Conservation (phyloP, 2,329 filamentous ascomycete genomes). For the Curvularia spicifera region DNA sequence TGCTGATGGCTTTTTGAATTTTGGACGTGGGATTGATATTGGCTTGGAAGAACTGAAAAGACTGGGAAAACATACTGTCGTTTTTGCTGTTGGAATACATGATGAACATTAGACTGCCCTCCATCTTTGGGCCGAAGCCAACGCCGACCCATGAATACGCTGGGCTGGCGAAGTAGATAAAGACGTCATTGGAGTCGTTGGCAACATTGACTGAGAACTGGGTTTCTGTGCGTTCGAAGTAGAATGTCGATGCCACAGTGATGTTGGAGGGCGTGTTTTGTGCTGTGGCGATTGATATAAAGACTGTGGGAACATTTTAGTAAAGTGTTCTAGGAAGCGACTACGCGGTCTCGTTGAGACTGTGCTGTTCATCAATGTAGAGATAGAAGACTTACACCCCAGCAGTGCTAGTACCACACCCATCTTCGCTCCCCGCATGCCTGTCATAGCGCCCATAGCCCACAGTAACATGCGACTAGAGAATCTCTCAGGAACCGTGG, state of each 20-base stretch:
- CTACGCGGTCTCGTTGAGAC: not conserved
- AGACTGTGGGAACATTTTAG: conserved; percentile 21
- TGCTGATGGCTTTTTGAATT: not conserved
- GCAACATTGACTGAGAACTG: conserved; percentile 47
- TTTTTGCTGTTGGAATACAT: conserved; percentile 50
- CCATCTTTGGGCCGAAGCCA: conserved; percentile 54
- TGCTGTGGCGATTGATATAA: conserved; percentile 21
- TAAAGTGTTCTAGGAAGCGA: not conserved
- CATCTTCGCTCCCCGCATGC: conserved; percentile 2
- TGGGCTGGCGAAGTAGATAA: conserved; percentile 44
- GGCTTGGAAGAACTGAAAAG: not conserved
- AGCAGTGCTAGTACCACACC: conserved; percentile 21
- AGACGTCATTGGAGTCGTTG: conserved; percentile 44
- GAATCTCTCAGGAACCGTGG: not conserved
- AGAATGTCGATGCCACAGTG: conserved; percentile 43
- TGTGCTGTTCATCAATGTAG: not conserved
- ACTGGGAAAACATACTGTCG: conserved; percentile 35
- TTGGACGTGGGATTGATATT: not conserved
- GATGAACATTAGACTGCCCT: conserved; percentile 53
- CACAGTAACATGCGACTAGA: not conserved
- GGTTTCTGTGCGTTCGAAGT: conserved; percentile 39
- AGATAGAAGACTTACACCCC: conserved; percentile 14
- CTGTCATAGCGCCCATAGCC: conserved; percentile 5
- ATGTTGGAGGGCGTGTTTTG: conserved; percentile 21
- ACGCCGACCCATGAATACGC: conserved; percentile 54